Conservation (phyloP, 805 yeast genomes). For the Lipomyces spencermartinsiae region DNA sequence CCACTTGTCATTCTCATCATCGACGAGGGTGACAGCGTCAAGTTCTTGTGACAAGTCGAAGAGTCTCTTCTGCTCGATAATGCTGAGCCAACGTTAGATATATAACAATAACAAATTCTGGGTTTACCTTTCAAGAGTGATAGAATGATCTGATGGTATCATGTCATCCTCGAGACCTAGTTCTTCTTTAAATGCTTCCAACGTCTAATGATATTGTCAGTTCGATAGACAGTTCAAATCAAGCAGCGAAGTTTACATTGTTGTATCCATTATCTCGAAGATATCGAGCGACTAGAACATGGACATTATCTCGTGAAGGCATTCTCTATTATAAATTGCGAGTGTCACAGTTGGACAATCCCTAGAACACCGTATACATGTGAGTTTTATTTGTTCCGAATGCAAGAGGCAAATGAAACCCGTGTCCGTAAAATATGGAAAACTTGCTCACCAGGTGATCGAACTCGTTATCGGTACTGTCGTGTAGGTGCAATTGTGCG, state of each 20-base stretch:
- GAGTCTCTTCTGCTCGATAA: conserved; percentile 36
- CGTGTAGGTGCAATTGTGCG: background rate
- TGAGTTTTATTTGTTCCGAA: background rate
- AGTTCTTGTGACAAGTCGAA: conserved; percentile 31
- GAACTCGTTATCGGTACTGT: background rate
- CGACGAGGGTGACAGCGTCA: conserved; percentile 23
- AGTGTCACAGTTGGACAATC: background rate
- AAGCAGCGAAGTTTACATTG: conserved; percentile 11
- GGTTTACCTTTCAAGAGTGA: conserved; percentile 35
- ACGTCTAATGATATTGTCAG: conserved; percentile 19
- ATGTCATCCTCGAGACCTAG: conserved; percentile 39
- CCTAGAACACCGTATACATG: background rate
- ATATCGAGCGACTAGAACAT: conserved; percentile 39
- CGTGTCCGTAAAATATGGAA: background rate
- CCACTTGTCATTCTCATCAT: conserved; percentile 30
- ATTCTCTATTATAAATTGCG: conserved; percentile 14
- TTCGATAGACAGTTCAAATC: background rate
- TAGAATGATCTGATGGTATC: conserved; percentile 38
- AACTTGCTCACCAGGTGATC: background rate
- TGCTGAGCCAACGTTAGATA: conserved; percentile 18
- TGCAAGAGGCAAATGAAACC: background rate
- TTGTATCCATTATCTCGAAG: conserved; percentile 37
- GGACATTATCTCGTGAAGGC: conserved; percentile 41
- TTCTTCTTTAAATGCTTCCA: conserved; percentile 35
- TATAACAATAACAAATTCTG: background rate